Evolutionary conservation across 257 asterid species (phyloP).

Genomic region (Agastache rugosa): DNA sequence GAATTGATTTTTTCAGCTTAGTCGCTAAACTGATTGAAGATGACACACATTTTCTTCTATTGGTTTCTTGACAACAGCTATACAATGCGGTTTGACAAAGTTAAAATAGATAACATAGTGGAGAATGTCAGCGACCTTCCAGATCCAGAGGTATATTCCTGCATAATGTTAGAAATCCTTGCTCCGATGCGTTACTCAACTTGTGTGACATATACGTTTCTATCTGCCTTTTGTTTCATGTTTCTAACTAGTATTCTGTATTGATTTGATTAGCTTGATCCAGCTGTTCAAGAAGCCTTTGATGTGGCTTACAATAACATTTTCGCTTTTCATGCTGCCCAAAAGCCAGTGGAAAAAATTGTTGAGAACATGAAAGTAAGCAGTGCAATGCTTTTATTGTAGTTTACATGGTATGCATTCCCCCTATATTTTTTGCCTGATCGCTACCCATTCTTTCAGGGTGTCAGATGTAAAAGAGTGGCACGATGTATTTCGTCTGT

Average conservation of each 20-base stretch:
- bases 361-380: slow-evolving; percentile 94
- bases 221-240: neutral
- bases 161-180: slow-evolving; percentile 17
- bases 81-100: slow-evolving; percentile 83
- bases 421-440: slow-evolving; percentile 33
- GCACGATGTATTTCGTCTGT: slow-evolving; percentile 88
- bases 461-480: slow-evolving; percentile 95
- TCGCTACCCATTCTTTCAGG: slow-evolving; percentile 52
- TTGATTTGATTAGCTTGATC: slow-evolving; percentile 67
- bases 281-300: slow-evolving; percentile 84
- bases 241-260: slow-evolving; percentile 37
- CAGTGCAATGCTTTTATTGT: slow-evolving; percentile 17
- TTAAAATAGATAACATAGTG: slow-evolving; percentile 67
- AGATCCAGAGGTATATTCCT: slow-evolving; percentile 72
- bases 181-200: slow-evolving; percentile 26
- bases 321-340: slow-evolving; percentile 87
- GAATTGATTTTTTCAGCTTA: neutral
- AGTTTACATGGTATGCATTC: neutral
- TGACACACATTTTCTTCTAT: neutral
- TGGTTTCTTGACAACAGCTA: slow-evolving; percentile 57
- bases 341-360: slow-evolving; percentile 77
- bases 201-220: slow-evolving; percentile 15
- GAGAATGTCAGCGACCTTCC: slow-evolving; percentile 80
- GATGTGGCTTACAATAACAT: slow-evolving; percentile 93
- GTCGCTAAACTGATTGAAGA: slow-evolving; percentile 8